These are phyloP conservation scores for Eudorina sp. DNA, from an alignment of 139 green algal species.

Conservation along the genomic window DNA sequence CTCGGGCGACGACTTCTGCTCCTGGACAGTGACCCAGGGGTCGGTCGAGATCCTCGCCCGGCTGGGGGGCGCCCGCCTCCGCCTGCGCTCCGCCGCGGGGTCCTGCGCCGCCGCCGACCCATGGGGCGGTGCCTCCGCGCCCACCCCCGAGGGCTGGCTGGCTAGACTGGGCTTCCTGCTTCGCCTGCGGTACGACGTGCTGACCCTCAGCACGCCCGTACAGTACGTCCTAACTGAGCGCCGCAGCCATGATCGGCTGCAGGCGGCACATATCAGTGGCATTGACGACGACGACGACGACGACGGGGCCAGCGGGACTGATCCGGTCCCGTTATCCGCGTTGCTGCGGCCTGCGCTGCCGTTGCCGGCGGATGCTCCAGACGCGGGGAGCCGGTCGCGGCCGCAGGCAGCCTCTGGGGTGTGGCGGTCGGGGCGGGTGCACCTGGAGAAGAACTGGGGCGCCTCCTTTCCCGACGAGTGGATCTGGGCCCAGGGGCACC, in stretches of 20 bases:
- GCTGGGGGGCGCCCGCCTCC: background rate
- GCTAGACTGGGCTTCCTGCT: constrained; percentile 9
- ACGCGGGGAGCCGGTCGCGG: too few relatives aligned
- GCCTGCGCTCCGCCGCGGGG: background rate
- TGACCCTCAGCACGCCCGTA: constrained; percentile 19
- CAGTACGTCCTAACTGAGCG: background rate
- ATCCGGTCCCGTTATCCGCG: too few relatives aligned
- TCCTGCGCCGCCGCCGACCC: background rate
- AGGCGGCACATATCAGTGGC: background rate
- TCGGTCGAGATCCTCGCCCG: background rate
- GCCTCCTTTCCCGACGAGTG: constrained; percentile 33
- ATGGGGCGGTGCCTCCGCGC: background rate
- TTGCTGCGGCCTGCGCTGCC: too few relatives aligned
- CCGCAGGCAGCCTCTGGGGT: too few relatives aligned
- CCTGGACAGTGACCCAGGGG: background rate
- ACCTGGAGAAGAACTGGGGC: constrained; percentile 46
- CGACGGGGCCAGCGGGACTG: background rate
- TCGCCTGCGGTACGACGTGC: constrained; percentile 21
- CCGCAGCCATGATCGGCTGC: too few relatives aligned
- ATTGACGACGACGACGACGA: background rate
- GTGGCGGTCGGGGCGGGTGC: background rate
- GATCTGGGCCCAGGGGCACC: constrained; percentile 33
- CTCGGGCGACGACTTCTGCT: background rate
- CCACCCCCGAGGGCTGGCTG: constrained; percentile 30
- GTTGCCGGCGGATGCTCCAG: background rate